Percentiles rank a stretch among this genome's conserved stretches.
Evolutionary conservation across 305 asterid genomes (phyloP).

Genomic region (Plantago lanceolata): DNA sequence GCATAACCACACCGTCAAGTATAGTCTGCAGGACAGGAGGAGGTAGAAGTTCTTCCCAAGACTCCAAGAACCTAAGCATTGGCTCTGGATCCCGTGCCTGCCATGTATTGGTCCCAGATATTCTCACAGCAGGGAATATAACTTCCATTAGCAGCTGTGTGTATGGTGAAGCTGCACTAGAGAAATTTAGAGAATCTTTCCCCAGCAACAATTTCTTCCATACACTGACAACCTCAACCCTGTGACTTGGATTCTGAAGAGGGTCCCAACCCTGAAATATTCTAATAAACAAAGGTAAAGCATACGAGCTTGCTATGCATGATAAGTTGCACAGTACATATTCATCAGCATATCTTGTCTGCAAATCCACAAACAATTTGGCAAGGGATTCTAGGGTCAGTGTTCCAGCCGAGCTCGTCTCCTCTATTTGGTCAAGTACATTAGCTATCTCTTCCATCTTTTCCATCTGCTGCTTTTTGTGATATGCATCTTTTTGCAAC

Average conservation of each 20-base stretch:
- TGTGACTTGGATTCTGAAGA: conserved; percentile 82
- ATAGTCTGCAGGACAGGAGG: conserved; percentile 57
- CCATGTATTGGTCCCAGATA: conserved; percentile 83
- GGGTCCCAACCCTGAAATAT: conserved; percentile 93
- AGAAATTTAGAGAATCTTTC: conserved; percentile 39
- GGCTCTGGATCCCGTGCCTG: conserved; percentile 83
- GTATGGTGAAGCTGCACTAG: conserved; percentile 62
- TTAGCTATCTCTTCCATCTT: conserved; percentile 57
- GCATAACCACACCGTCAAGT: conserved; percentile 58
- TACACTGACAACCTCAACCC: conserved; percentile 46
- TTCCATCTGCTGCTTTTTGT: conserved; percentile 62
- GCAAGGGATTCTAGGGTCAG: conserved; percentile 73
- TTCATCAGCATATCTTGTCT: conserved; percentile 51
- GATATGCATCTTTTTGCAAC: conserved; percentile 52
- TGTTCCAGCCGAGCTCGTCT: conserved; percentile 57
- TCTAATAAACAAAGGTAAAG: conserved; percentile 72
- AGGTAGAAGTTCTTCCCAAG: conserved; percentile 78
- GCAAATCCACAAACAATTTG: conserved; percentile 56
- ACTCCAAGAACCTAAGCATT: conserved; percentile 76
- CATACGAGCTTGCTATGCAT: conserved; percentile 71
- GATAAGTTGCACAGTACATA: conserved; percentile 70
- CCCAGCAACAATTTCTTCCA: conserved; percentile 79
- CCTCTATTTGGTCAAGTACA: conserved; percentile 50
- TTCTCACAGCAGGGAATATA: conserved; percentile 84
- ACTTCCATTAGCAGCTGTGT: conserved; percentile 83